These are phyloP conservation scores for Ligustrum vulgare DNA, from an alignment of 257 asterid genomes.

Conservation along the genomic window DNA sequence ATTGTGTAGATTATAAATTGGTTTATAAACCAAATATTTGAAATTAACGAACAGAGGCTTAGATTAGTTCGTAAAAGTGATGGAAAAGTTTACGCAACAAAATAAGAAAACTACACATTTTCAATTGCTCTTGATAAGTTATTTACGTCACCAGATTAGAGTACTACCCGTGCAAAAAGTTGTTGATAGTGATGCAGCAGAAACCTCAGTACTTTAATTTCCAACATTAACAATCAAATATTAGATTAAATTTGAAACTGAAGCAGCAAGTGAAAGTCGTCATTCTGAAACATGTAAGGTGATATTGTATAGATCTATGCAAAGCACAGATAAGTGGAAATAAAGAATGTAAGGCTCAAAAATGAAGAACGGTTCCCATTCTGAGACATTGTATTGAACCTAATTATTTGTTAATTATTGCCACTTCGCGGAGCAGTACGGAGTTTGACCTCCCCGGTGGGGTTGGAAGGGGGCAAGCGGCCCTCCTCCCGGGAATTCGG, in stretches of 20 bases:
- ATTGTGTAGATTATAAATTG: no score
- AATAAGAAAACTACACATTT: conserved; percentile 10
- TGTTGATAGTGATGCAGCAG: background rate
- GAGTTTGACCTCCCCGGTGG: no score
- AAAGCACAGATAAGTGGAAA: background rate
- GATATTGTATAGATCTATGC: background rate
- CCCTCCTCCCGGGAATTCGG: no score
- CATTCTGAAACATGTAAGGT: background rate
- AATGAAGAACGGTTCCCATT: background rate
- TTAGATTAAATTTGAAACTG: background rate
- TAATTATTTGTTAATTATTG: no score
- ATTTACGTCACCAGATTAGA: background rate
- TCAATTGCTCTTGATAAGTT: conserved; percentile 3
- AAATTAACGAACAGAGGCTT: no score
- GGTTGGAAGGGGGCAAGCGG: no score
- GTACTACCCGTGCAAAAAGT: conserved; percentile 3
- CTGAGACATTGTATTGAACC: background rate
- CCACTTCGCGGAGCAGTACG: no score
- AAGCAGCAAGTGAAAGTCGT: background rate
- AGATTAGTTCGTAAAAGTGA: conserved; percentile 7
- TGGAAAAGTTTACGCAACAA: background rate
- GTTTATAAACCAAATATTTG: no score
- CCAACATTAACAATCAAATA: conserved; percentile 2
- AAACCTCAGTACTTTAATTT: conserved; percentile 3
- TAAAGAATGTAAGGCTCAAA: background rate